These are phyloP conservation scores for Apostasia ramifera DNA, from an alignment of 106 monocot species.

Conservation along the genomic window DNA sequence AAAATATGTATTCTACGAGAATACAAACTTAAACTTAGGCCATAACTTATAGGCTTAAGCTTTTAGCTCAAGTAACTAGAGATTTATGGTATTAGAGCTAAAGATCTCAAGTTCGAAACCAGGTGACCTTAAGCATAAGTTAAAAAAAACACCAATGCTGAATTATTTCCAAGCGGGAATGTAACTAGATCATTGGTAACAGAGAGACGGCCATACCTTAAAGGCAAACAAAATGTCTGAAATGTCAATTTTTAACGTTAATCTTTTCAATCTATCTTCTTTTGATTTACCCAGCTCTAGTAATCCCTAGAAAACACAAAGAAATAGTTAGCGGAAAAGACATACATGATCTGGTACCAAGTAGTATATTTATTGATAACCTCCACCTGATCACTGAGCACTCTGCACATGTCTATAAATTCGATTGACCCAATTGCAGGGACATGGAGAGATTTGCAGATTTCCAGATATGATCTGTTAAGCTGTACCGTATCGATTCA, in stretches of 20 bases:
- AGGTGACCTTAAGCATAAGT: not conserved
- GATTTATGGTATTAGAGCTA: not conserved
- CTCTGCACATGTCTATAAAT: constrained; percentile 77
- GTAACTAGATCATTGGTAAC: no score
- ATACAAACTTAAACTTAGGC: no score
- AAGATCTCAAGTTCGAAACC: no score
- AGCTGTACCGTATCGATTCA: constrained; percentile 31
- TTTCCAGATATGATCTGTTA: constrained; percentile 65
- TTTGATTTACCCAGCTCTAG: constrained; percentile 60
- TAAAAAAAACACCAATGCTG: not conserved
- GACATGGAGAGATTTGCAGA: constrained; percentile 61
- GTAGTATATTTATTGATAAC: not conserved
- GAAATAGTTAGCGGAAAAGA: not conserved
- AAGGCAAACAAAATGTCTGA: constrained; percentile 76
- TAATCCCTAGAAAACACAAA: constrained; percentile 48
- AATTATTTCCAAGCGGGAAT: not conserved
- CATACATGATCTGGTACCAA: not conserved
- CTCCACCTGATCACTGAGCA: constrained; percentile 74
- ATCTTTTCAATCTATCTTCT: constrained; percentile 50
- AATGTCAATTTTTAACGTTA: constrained; percentile 51
- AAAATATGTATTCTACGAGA: not conserved
- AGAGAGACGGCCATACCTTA: constrained; percentile 34
- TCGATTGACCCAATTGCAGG: constrained; percentile 60
- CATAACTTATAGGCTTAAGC: no score
- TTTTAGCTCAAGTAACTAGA: not conserved